Evolutionary conservation across 2,329 filamentous ascomycete species (phyloP).

Genomic region (Colletotrichum sidae): DNA sequence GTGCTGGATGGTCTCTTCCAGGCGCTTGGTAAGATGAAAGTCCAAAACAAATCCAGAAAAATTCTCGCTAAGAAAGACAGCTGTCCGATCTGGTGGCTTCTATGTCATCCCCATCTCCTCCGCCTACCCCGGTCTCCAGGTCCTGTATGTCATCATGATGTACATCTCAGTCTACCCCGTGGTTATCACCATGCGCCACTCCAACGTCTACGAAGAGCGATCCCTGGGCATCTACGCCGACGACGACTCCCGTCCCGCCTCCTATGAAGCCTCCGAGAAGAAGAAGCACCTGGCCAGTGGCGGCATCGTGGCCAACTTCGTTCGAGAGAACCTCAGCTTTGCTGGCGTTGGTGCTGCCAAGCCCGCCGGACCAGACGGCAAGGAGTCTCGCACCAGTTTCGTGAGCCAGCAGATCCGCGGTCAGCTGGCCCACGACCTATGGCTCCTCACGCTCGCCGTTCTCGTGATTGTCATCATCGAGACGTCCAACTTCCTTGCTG

Average conservation of each 20-base stretch:
- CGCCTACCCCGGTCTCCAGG: constrained; percentile 67
- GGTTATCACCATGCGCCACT: constrained; percentile 73
- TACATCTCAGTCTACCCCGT: constrained; percentile 74
- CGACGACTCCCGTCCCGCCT: constrained; percentile 33
- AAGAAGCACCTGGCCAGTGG: constrained; percentile 41
- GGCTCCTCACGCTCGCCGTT: constrained; percentile 72
- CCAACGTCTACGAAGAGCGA: constrained; percentile 78
- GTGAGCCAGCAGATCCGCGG: constrained; percentile 69
- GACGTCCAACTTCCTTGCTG: constrained; percentile 61
- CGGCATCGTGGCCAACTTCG: constrained; percentile 43
- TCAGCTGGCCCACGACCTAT: constrained; percentile 75
- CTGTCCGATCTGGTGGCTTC: constrained; percentile 74
- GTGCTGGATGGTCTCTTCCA: constrained; percentile 75
- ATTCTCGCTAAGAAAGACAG: constrained; percentile 42
- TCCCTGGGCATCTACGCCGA: constrained; percentile 70
- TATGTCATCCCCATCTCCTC: constrained; percentile 71
- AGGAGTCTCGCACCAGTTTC: constrained; percentile 58
- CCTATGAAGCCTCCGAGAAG: constrained; percentile 35
- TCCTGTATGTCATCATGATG: constrained; percentile 74
- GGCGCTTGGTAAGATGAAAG: constrained; percentile 58
- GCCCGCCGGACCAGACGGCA: constrained; percentile 33
- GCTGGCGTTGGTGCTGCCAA: constrained; percentile 56
- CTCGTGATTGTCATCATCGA: constrained; percentile 72
- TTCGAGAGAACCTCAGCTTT: constrained; percentile 44
- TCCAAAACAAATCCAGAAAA: neutral